These are phyloP conservation scores for Leishmania arabica DNA, from an alignment of 208 protist genomes.

Conservation along the genomic window DNA sequence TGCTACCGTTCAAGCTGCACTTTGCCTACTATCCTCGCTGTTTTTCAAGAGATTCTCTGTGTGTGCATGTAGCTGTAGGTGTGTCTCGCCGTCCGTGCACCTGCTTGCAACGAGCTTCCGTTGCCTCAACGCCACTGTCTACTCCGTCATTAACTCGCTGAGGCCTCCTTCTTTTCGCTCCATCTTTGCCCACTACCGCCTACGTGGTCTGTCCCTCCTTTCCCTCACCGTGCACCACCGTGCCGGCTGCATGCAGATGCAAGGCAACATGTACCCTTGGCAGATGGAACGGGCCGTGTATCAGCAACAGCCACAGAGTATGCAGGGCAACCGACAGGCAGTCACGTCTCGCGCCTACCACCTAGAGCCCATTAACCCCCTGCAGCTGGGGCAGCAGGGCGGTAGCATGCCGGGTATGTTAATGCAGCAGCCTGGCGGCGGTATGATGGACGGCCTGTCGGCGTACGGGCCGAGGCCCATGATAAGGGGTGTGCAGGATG, in stretches of 20 bases:
- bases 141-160: background rate
- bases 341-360: conserved; percentile 29
- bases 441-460: conserved; percentile 15
- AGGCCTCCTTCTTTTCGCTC: background rate
- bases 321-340: conserved; percentile 5
- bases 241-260: conserved; percentile 19
- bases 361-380: conserved; percentile 34
- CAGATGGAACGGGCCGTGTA: conserved; percentile 31
- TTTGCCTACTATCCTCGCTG: background rate
- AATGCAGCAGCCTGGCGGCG: background rate
- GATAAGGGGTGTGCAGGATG: conserved; percentile 13
- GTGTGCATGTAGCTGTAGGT: background rate
- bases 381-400: conserved; percentile 4
- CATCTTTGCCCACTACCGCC: background rate
- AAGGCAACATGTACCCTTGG: conserved; percentile 16
- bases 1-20: background rate
- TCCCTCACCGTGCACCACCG: background rate
- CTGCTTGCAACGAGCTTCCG: background rate
- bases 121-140: background rate
- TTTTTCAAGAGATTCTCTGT: background rate
- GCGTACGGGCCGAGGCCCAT: conserved; percentile 7
- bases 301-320: conserved; percentile 18
- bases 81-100: background rate
- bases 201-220: background rate
- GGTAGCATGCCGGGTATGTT: conserved; percentile 20